These are phyloP conservation scores for Tagetes erecta DNA, from an alignment of 129 eudicot species.

Conservation along the genomic window DNA sequence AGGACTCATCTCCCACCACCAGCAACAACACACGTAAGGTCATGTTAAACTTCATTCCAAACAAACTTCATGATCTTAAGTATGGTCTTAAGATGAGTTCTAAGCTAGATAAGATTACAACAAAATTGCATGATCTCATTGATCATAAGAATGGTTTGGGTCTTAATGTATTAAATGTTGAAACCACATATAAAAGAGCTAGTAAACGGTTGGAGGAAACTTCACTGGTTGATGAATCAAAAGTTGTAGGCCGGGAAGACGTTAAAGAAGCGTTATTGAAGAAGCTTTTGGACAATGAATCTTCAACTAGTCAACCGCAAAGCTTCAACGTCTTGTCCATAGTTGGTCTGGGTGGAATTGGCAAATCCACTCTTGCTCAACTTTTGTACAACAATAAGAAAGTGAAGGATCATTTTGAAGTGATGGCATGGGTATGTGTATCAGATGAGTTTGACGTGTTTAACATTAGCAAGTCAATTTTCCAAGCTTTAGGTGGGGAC, in stretches of 20 bases:
- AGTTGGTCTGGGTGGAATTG: not conserved
- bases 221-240: not conserved
- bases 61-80: constrained; percentile 11
- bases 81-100: not conserved
- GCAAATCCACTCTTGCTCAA: constrained; percentile 1
- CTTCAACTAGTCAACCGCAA: not conserved
- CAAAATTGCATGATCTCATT: not conserved
- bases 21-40: not conserved
- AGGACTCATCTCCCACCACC: not conserved
- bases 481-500: not conserved
- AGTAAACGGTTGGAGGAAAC: not conserved
- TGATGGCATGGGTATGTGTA: not conserved
- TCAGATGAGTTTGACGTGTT: not conserved
- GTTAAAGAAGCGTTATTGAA: not conserved
- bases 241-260: not conserved
- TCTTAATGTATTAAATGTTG: not conserved
- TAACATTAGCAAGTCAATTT: not conserved
- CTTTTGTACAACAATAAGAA: not conserved
- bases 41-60: constrained; percentile 4
- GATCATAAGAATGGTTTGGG: not conserved
- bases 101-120: constrained; percentile 3
- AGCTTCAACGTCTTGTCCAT: not conserved
- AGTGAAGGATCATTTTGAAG: not conserved
- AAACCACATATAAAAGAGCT: too few species aligned
- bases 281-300: not conserved